Conservation (phyloP, 1,284 basidiomycete genomes). For the Apiotrichum mycotoxinovorans region DNA sequence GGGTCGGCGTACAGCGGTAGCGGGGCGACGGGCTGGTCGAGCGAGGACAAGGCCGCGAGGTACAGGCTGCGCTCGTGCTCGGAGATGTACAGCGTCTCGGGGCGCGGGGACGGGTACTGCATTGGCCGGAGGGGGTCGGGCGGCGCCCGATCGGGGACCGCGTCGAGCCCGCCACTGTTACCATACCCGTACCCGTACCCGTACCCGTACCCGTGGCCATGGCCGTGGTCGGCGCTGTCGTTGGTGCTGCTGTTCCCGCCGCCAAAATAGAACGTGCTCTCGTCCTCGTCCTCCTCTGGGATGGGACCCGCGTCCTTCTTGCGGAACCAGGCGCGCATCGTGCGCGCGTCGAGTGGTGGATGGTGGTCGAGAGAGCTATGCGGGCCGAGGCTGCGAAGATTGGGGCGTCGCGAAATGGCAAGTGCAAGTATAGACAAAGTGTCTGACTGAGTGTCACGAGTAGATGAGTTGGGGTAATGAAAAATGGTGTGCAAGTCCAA, state of each 20-base stretch:
- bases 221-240: too few relatives aligned
- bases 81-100: slow-evolving; percentile 35
- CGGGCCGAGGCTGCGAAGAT: too few relatives aligned
- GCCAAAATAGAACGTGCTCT: neutral
- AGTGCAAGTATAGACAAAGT: too few relatives aligned
- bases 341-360: neutral
- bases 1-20: slow-evolving; percentile 40
- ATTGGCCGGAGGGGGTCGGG: slow-evolving; percentile 10
- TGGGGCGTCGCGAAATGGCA: too few relatives aligned
- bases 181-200: too few relatives aligned
- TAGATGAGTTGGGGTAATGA: too few relatives aligned
- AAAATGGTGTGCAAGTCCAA: too few relatives aligned
- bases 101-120: slow-evolving; percentile 30
- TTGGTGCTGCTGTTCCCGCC: too few relatives aligned
- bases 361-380: neutral
- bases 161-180: too few relatives aligned
- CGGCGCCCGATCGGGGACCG: too few relatives aligned
- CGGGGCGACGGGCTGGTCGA: slow-evolving; percentile 23
- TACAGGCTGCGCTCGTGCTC: slow-evolving; percentile 42
- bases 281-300: neutral
- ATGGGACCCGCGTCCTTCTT: neutral
- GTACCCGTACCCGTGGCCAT: too few relatives aligned
- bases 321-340: neutral
- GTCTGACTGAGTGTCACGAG: too few relatives aligned
- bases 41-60: slow-evolving; percentile 38